phyloP scores from a whole-genome alignment of 129 eudicot species.

The Helichrysum umbraculigerum region DNA sequence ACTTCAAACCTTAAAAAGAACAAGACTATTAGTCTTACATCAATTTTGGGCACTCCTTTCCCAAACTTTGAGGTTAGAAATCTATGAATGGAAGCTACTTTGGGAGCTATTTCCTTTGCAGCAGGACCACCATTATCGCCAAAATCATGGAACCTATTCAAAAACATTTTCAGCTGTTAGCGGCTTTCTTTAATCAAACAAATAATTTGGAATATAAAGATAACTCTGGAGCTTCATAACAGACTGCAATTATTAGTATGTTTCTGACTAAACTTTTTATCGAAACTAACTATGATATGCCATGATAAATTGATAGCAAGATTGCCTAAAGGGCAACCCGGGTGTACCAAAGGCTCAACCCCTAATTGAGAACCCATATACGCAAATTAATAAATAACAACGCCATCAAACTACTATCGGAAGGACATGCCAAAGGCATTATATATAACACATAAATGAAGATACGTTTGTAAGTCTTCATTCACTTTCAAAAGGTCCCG shows the following conservation, averaged over 20 bases:
- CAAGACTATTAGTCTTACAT: constrained; percentile 38
- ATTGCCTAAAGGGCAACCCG: not conserved
- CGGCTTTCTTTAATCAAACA: not conserved
- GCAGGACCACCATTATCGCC: constrained; percentile 80
- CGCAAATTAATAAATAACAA: not conserved
- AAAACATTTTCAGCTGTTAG: not conserved
- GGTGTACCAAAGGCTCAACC: not conserved
- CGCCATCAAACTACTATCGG: not conserved
- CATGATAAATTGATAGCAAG: not conserved
- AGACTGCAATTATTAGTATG: not conserved
- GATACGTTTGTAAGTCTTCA: not conserved
- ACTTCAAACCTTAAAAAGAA: not conserved
- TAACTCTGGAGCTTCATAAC: not conserved
- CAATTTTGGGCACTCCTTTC: constrained; percentile 38
- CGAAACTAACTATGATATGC: not conserved
- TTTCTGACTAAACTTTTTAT: not conserved
- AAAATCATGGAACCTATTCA: constrained; percentile 72
- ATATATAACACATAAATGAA: no score
- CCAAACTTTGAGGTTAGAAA: constrained; percentile 45
- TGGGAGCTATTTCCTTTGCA: constrained; percentile 57
- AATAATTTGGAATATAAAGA: not conserved
- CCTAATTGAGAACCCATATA: not conserved
- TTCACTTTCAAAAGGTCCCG: not conserved
- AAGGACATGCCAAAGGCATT: not conserved
- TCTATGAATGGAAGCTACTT: constrained; percentile 41